Base-by-base conservation (phyloP, 2,329 filamentous ascomycete genomes). In the Dothistroma pini region DNA sequence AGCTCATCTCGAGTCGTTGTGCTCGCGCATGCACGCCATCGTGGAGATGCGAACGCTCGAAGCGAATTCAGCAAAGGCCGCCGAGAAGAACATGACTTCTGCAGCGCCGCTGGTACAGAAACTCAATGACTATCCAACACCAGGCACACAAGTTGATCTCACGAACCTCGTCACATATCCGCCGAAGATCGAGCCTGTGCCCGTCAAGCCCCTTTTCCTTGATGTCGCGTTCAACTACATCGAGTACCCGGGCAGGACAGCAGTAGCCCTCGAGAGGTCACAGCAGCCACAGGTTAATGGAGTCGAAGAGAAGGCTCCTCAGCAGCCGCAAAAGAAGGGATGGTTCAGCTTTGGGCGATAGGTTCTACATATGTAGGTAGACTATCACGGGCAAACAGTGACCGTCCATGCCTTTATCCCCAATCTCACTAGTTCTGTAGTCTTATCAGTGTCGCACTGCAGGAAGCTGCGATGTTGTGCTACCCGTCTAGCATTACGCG, bases 181-280 rank as follows among this genome's bases (percentile, higher is more conserved):
- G 12, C 93, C 93, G 1, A 89, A 87, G 72, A 79, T 97, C 67
- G 86, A 90, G 63, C 83, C 89, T 1, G 86, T 97, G 44, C 92
- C 95, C 0, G 89, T 96, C 56, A 99, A 99, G 80, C 95, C 95
- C 31, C 82, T 97, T 35, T 97, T 97, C 81, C 85, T 97, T 61
- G 95, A 99, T 72, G 89, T 96, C 8, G 95, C 95, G 10, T 99
- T 91, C 90, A 97, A 97, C 74, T 97, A 97, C 74, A 93, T 99
- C 64, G 86, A 91, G 54, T 99, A 99, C 72, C 92, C 93, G 0
- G 87, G 86, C 35, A 86, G 86, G 68, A 70, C 68, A 58, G 66
- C 63, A 6, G 66, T 65, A 53, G 63, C 56, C 50, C 57, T 64
- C 12, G 65, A 67, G 44, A 68, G 66, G 63, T 68, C 66, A 63